These are phyloP conservation scores for Deinandra increscens DNA, from an alignment of 129 eudicot genomes.

Conservation along the genomic window DNA sequence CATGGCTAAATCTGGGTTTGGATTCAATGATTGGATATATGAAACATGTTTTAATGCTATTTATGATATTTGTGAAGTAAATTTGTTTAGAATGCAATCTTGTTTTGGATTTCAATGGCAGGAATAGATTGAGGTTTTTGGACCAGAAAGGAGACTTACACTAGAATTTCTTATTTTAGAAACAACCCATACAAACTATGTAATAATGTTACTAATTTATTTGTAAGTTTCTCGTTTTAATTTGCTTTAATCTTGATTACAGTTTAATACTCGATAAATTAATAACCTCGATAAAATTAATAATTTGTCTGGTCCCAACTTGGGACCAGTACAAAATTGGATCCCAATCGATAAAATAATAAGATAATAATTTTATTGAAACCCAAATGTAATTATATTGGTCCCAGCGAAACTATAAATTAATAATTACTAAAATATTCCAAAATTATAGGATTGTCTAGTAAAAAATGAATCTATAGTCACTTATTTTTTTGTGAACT, in stretches of 20 bases:
- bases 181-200: constrained; percentile 4
- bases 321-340: too few relatives aligned
- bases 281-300: too few relatives aligned
- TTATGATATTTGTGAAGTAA: constrained; percentile 5
- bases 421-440: too few relatives aligned
- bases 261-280: too few relatives aligned
- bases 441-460: too few relatives aligned
- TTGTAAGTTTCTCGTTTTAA: not conserved
- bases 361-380: too few relatives aligned
- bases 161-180: constrained; percentile 15
- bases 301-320: too few relatives aligned
- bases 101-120: constrained; percentile 26
- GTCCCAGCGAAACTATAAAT: too few relatives aligned
- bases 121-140: constrained; percentile 28
- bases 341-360: too few relatives aligned
- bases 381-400: too few relatives aligned
- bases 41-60: constrained; percentile 11
- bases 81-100: not conserved
- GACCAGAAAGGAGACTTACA: constrained; percentile 30
- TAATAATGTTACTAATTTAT: not conserved
- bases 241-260: not conserved
- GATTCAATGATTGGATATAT: not conserved
- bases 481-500: too few relatives aligned
- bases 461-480: too few relatives aligned
- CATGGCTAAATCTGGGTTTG: constrained; percentile 26